phyloP scores from a whole-genome alignment of 1,284 basidiomycete species.

The Pascua sp. region DNA sequence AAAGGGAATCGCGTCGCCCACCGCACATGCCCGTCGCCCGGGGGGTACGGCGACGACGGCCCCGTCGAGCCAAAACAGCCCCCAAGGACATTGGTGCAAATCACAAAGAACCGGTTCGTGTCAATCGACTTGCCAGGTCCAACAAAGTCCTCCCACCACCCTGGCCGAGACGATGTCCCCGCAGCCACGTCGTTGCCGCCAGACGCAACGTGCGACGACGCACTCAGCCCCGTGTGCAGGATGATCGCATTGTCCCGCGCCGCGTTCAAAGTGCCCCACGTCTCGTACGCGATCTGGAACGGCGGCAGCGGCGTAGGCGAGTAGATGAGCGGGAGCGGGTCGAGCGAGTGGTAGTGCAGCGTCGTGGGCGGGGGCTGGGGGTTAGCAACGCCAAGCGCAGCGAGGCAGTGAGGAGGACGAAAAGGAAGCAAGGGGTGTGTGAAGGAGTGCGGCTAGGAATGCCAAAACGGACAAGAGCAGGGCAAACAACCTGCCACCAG shows the following conservation, averaged over 20 bases:
- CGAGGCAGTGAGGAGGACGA: too few relatives aligned
- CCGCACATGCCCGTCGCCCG: conserved; percentile 57
- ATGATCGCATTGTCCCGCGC: conserved; percentile 83
- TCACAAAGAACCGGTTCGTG: conserved; percentile 86
- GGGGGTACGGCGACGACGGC: conserved; percentile 66
- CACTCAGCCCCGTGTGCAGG: conserved; percentile 93
- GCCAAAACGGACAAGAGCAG: too few relatives aligned
- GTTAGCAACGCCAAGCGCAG: too few relatives aligned
- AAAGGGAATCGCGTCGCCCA: conserved; percentile 92
- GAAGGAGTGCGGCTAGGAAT: too few relatives aligned
- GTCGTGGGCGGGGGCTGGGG: conserved; percentile 45
- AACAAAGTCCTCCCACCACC: conserved; percentile 99
- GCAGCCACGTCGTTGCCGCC: conserved; percentile 70
- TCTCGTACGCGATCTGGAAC: conserved; percentile 83
- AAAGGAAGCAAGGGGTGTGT: too few relatives aligned
- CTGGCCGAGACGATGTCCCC: conserved; percentile 50
- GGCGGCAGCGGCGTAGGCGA: conserved; percentile 63
- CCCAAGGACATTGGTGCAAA: conserved; percentile 96
- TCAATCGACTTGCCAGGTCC: conserved; percentile 92
- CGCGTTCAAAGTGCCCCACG: conserved; percentile 86
- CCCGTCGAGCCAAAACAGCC: conserved; percentile 97
- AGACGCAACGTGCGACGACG: conserved; percentile 91
- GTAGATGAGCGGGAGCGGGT: conserved; percentile 71
- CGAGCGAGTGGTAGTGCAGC: conserved; percentile 58
- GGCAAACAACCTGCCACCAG: too few relatives aligned